Evolutionary conservation across 495 filamentous ascomycete species (phyloP).

Genomic region (Lasiosphaeria hispida): DNA sequence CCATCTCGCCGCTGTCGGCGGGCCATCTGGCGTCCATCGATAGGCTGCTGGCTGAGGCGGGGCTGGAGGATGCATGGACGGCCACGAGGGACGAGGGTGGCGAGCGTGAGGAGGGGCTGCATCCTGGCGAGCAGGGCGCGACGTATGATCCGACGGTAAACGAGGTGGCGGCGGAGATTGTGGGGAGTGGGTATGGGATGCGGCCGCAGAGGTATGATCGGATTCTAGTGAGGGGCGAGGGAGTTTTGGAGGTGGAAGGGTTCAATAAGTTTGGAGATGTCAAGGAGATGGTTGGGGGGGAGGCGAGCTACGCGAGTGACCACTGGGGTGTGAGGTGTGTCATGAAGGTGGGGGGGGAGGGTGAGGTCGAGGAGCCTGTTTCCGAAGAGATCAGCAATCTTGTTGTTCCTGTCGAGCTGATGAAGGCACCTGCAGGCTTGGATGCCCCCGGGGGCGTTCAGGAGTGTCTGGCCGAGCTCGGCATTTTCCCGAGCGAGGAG

Average conservation of each 20-base stretch:
- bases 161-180: constrained; percentile 44
- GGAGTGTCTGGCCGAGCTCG: constrained; percentile 25
- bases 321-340: constrained; percentile 55
- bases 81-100: constrained; percentile 17
- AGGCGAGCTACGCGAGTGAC: constrained; percentile 46
- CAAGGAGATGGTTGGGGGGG: constrained; percentile 13
- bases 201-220: constrained; percentile 60
- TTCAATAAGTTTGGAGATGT: constrained; percentile 52
- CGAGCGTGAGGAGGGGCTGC: constrained; percentile 20
- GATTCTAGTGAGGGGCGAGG: constrained; percentile 46
- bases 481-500: constrained; percentile 40
- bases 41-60: constrained; percentile 28
- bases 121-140: constrained; percentile 53
- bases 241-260: constrained; percentile 29
- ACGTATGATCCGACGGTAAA: constrained; percentile 57
- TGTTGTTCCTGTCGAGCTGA: constrained; percentile 26
- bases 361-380: constrained; percentile 5
- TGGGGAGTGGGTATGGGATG: constrained; percentile 37
- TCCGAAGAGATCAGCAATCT: constrained; percentile 19
- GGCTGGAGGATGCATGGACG: constrained; percentile 44
- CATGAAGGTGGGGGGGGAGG: constrained; percentile 27
- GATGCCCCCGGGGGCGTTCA: constrained; percentile 24
- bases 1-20: constrained; percentile 40
- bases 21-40: constrained; percentile 35
- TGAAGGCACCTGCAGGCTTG: constrained; percentile 22